phyloP scores from a whole-genome alignment of 1,284 basidiomycete genomes.

The Laetiporus sulphureus region DNA sequence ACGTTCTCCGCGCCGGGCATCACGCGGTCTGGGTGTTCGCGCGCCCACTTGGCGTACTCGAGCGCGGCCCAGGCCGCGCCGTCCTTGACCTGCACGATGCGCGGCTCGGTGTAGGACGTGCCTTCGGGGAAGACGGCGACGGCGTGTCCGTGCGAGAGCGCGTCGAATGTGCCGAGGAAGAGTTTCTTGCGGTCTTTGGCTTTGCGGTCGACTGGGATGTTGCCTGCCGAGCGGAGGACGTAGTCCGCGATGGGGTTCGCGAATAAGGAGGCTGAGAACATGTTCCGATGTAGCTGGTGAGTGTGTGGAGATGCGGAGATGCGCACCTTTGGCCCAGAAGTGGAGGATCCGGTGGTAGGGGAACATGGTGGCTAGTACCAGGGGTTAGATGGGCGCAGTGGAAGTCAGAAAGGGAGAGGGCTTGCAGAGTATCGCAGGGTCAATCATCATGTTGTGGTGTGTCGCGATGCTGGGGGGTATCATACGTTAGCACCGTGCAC shows the following conservation, averaged over 20 bases:
- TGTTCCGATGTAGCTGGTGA: conserved; percentile 2
- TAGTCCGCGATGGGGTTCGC: conserved; percentile 66
- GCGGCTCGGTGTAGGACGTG: conserved; percentile 84
- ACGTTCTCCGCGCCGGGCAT: conserved; percentile 32
- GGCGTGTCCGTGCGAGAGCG: conserved; percentile 68
- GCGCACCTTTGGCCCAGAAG: conserved; percentile 86
- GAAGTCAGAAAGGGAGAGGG: conserved; percentile 7
- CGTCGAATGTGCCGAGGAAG: conserved; percentile 89
- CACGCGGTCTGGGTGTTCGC: conserved; percentile 43
- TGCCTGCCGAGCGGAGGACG: conserved; percentile 84
- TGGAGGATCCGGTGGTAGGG: conserved; percentile 78
- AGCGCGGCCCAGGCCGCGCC: conserved; percentile 94
- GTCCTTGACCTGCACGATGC: conserved; percentile 91
- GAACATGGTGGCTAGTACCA: conserved; percentile 60
- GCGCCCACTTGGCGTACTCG: conserved; percentile 82
- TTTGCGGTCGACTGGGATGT: conserved; percentile 93
- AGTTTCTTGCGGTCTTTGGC: conserved; percentile 60
- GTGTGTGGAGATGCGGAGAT: conserved; percentile 3
- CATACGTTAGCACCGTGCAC: too few relatives aligned
- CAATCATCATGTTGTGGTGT: conserved; percentile 91
- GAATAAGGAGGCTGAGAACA: conserved; percentile 60
- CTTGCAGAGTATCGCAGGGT: conserved; percentile 76
- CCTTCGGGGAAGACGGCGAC: conserved; percentile 96
- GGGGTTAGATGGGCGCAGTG: not conserved
- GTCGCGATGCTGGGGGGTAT: conserved; percentile 82